A percentile compares a stretch with the other conserved stretches of the same genome.
Evolutionary conservation across 139 green algal species (phyloP).

Genomic region (Ettlia oleoabundans): DNA sequence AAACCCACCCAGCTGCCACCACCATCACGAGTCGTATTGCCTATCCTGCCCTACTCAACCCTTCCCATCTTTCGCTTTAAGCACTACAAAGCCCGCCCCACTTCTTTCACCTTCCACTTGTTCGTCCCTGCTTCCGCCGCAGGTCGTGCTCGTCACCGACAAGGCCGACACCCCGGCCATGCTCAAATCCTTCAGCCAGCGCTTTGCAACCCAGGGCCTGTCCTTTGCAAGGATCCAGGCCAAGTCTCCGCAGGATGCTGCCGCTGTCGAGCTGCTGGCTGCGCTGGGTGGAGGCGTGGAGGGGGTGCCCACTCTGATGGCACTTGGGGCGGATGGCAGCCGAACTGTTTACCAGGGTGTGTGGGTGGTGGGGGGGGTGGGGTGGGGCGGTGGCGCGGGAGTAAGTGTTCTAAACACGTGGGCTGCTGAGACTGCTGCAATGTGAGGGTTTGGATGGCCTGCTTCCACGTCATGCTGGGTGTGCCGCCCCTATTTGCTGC

Average conservation of each 20-base stretch:
- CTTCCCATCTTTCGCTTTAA: not conserved
- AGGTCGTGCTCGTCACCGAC: constrained; percentile 51
- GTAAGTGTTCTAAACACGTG: no score
- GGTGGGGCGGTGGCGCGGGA: not conserved
- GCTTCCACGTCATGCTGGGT: no score
- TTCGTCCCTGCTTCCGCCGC: not conserved
- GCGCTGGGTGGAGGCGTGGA: not conserved
- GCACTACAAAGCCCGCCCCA: not conserved
- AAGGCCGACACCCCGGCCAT: constrained; percentile 32
- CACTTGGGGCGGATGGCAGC: constrained; percentile 7
- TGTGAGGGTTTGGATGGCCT: no score
- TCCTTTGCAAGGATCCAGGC: not conserved
- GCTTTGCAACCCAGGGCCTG: constrained; percentile 13
- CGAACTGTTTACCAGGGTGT: constrained; percentile 31
- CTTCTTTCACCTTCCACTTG: constrained; percentile 10
- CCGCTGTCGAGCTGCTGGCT: not conserved
- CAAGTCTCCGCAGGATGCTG: not conserved
- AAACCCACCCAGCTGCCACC: not conserved
- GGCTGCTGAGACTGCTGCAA: no score
- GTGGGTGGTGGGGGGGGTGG: not conserved
- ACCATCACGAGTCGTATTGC: not conserved
- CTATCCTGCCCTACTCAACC: not conserved
- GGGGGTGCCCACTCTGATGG: constrained; percentile 15
- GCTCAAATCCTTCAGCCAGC: constrained; percentile 42
- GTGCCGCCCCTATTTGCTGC: no score